Base-by-base conservation (phyloP, 495 filamentous ascomycete genomes). In the Trichoderma erinaceum region DNA sequence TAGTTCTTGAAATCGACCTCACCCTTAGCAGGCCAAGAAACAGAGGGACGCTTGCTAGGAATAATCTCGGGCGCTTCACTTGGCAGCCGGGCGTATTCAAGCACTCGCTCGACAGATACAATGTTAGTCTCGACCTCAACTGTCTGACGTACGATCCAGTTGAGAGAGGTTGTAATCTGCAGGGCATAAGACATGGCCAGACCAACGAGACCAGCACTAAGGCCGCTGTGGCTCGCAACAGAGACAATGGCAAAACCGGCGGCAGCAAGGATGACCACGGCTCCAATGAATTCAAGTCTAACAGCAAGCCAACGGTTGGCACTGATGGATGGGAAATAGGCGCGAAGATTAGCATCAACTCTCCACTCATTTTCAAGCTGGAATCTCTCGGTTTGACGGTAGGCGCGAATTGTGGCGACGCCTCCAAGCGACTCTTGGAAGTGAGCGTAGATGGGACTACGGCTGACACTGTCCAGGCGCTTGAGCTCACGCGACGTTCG, bases 111-210 rank as follows among this genome's bases (percentile, higher is more conserved):
- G 66, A 99, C 96, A 13, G 96, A 97, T 68, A 99, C 94, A 70
- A 98, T 98, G 78, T 99, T 99, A 46, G 95, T 98, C 82, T 99
- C 96, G 41, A 98, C 96, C 78, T 99, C 96, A 18, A 99, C 96
- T 4, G 95, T 97, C 80, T 99, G 96, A 66, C 96, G 90, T 61
- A 99, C 96, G 73, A 99, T 97, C 95, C 95, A 99, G 81, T 99
- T 99, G 69, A 99, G 83, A n/a, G 93, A 96, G 74, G 92, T 90
- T 23, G 96, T 99, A 74, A 98, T 98, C 80, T 97, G 92, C 70
- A 99, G 83, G 63, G 93, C 95, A 77, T 98, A 97, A 48, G 93
- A 96, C 93, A 99, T 95, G 68, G 92, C 86, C 75, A 99, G 81
- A 81, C 96, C 96, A 65, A 97, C 96, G 81, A 88, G 82, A 65